Evolutionary conservation across 2,329 filamentous ascomycete species (phyloP), one percentile per base, ranked within the genome.

Genomic region (Monosporascus sp.): DNA sequence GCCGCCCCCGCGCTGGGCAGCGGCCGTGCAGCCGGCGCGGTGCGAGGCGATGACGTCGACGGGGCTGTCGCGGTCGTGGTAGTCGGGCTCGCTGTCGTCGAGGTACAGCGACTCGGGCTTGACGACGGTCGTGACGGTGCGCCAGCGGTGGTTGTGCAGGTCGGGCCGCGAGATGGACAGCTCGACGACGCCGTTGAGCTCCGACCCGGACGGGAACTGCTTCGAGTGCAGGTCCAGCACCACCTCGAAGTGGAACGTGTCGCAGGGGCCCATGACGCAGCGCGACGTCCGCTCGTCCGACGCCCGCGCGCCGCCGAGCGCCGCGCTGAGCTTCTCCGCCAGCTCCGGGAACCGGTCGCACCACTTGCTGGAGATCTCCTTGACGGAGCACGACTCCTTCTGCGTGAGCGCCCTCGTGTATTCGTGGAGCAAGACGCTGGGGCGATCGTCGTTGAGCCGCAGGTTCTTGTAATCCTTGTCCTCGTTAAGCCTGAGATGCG

Each of bases 221-320:
- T 77, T 77, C 56, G 82, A 74, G 62, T 83, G 79, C 2, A 85
- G 67, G 56, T 84, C 78, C 6, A 86, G 73, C 1, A 81, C 81
- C 5, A 80, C 75, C 55, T 84, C 81, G 72, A 85, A 82, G 68
- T 86, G 82, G 56, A 86, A 71, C 37, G 85, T 77, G 56, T 80
- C 77, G 54, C 82, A 80, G 38, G 77, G 77, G 3, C 66, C 66
- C 25, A 68, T 60, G 7, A 69, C 66, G 42, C 66, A 69, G 5
- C 66, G 63, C 4, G 66, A 68, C 25, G 62, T 64, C n/a, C 57
- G 59, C 54, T 68, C 66, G 24, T 69, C 66, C 2, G 59, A 61
- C 1, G 63, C 62, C 17, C 62, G 60, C 22, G 76, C 72, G 57
- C 82, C 74, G 34, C 80, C 75, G 9, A 75, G 71, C 2, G 72